Percentiles rank a stretch among this genome's conserved stretches.
These are phyloP conservation scores for Leavenworthia alabamica DNA, from an alignment of 345 rosid genomes.

Conservation along the genomic window DNA sequence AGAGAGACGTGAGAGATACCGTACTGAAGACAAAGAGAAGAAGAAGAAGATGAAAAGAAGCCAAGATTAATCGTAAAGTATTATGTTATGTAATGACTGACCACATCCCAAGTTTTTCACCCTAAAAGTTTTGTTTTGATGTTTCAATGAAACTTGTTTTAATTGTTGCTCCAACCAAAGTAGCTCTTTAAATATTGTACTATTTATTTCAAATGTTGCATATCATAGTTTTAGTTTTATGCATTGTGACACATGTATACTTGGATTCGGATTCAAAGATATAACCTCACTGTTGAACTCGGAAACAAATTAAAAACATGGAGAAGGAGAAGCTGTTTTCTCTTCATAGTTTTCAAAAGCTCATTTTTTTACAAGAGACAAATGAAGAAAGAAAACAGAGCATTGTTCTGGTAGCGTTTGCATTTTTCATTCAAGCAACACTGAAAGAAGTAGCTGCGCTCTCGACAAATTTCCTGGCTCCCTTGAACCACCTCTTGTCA, in stretches of 20 bases:
- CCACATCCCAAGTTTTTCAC: not conserved
- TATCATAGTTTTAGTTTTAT: not conserved
- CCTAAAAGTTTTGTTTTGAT: conserved; percentile 16
- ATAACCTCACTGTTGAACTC: no score
- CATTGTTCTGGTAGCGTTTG: conserved; percentile 9
- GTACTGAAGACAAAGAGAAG: conserved; percentile 55
- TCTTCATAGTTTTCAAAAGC: conserved; percentile 31
- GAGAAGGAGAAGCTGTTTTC: no score
- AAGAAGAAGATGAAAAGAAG: conserved; percentile 49
- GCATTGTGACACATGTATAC: not conserved
- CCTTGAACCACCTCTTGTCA: conserved; percentile 99
- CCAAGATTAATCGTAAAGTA: not conserved
- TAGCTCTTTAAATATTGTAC: not conserved
- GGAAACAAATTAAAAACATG: no score
- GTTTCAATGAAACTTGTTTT: not conserved
- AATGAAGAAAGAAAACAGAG: conserved; percentile 24
- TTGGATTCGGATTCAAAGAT: not conserved
- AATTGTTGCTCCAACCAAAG: not conserved
- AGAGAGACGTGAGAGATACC: conserved; percentile 65
- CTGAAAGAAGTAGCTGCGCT: conserved; percentile 71
- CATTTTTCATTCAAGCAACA: conserved; percentile 49
- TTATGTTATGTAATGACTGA: no score
- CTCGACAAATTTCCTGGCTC: conserved; percentile 78
- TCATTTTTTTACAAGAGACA: conserved; percentile 29
- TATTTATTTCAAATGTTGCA: not conserved